Evolutionary conservation across 2,329 filamentous ascomycete genomes (phyloP).

Genomic region (Clarireedia sp.): DNA sequence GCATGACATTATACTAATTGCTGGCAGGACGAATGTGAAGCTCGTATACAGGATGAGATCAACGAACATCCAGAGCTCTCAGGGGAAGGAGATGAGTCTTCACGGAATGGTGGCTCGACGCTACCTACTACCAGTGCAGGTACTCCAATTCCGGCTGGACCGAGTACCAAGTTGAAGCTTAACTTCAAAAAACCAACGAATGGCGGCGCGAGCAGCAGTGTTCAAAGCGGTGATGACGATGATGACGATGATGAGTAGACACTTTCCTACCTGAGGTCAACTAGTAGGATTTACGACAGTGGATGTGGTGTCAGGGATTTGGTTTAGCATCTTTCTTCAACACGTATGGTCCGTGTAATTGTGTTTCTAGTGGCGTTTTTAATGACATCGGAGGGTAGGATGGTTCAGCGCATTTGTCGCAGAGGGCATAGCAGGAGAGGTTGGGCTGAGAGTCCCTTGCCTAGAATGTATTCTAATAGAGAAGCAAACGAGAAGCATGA

Average conservation of each 20-base stretch:
- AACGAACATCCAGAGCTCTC: slow-evolving; percentile 45
- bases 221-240: slow-evolving; percentile 46
- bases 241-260: slow-evolving; percentile 16
- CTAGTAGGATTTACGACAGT: slow-evolving; percentile 12
- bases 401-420: slow-evolving; percentile 1
- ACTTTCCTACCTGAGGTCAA: slow-evolving; percentile 7
- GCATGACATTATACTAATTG: slow-evolving; percentile 29
- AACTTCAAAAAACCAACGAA: slow-evolving; percentile 41
- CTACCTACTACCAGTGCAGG: slow-evolving; percentile 50
- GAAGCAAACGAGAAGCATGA: slow-evolving; percentile 13
- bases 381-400: slow-evolving; percentile 9
- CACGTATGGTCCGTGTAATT: slow-evolving; percentile 1
- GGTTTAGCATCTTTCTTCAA: slow-evolving; percentile 10
- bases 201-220: slow-evolving; percentile 33
- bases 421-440: background rate
- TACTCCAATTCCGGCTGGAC: slow-evolving; percentile 55
- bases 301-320: slow-evolving; percentile 7
- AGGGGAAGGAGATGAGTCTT: slow-evolving; percentile 41
- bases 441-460: slow-evolving; percentile 11
- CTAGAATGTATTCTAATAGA: slow-evolving; percentile 31
- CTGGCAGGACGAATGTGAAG: slow-evolving; percentile 47
- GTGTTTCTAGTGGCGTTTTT: slow-evolving; percentile 12
- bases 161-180: slow-evolving; percentile 53
- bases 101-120: slow-evolving; percentile 28
- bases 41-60: slow-evolving; percentile 45